Evolutionary conservation across 139 green algal genomes (phyloP).

Genomic region (Diplosphaera chodatii): DNA sequence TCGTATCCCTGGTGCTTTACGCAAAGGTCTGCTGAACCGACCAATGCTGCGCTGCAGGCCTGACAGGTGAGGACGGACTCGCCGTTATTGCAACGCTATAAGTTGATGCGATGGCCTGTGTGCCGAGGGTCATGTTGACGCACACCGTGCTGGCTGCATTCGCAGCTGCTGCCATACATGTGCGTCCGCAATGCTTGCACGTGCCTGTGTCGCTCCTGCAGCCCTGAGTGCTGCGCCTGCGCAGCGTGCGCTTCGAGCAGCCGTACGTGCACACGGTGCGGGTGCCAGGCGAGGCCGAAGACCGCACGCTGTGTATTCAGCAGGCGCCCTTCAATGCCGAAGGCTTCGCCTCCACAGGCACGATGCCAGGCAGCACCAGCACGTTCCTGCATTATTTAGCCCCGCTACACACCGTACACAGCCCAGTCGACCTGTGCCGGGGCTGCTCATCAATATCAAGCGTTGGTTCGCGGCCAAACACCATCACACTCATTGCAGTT

Average conservation of each 20-base stretch:
- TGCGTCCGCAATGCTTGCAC: not conserved
- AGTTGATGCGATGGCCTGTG: not conserved
- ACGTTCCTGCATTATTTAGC: no score
- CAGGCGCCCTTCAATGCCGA: constrained; percentile 42
- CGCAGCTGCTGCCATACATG: not conserved
- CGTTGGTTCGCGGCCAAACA: no score
- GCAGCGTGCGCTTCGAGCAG: constrained; percentile 46
- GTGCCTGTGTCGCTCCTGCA: not conserved
- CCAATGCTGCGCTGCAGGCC: not conserved
- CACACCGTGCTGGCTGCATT: no score
- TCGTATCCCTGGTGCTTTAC: no score
- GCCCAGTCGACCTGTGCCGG: no score
- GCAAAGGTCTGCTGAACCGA: no score
- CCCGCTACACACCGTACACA: no score
- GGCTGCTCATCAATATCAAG: no score
- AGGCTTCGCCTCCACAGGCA: constrained; percentile 59
- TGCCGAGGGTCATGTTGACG: no score
- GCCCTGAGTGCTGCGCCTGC: no score
- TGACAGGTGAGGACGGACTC: not conserved
- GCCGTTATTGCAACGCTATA: no score
- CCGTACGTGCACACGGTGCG: constrained; percentile 47
- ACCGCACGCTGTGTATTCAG: constrained; percentile 33
- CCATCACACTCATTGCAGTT: no score
- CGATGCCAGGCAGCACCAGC: not conserved
- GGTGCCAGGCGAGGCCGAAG: not conserved